Evolutionary conservation across 1,139 yeast species (phyloP).

Genomic region (Geotrichum australiense): DNA sequence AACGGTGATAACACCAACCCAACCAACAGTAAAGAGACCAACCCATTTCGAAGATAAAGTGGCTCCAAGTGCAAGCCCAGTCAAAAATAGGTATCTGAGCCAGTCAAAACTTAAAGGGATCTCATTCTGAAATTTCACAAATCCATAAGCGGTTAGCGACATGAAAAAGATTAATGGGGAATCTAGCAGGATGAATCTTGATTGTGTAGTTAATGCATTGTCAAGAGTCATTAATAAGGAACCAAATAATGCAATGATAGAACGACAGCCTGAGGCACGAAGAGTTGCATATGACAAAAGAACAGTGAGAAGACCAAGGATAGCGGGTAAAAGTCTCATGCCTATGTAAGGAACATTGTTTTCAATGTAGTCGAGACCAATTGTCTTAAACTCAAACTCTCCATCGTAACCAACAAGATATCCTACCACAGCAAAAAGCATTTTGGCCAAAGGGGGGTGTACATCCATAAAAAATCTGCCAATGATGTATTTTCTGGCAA

Average conservation of each 20-base stretch:
- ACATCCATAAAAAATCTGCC: constrained; percentile 87
- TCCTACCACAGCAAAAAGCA: constrained; percentile 86
- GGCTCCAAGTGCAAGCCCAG: constrained; percentile 81
- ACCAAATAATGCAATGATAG: constrained; percentile 63
- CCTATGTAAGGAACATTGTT: constrained; percentile 59
- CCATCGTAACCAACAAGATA: constrained; percentile 88
- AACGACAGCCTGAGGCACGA: constrained; percentile 79
- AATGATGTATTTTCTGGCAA: constrained; percentile 53
- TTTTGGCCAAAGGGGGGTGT: constrained; percentile 96
- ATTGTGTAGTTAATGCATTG: constrained; percentile 80
- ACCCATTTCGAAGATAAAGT: constrained; percentile 95
- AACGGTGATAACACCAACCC: constrained; percentile 76
- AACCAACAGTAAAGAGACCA: constrained; percentile 86
- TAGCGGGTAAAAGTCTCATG: constrained; percentile 84
- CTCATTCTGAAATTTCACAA: constrained; percentile 73
- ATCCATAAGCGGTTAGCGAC: constrained; percentile 75
- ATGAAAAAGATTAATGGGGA: constrained; percentile 87
- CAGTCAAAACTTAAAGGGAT: constrained; percentile 64
- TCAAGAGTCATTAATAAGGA: constrained; percentile 67
- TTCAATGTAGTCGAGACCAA: constrained; percentile 72
- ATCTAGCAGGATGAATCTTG: constrained; percentile 84
- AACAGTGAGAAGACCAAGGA: constrained; percentile 74
- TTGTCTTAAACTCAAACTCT: constrained; percentile 78
- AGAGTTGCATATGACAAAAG: constrained; percentile 72
- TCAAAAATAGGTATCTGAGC: constrained; percentile 62